Evolutionary conservation across 2,329 filamentous ascomycete genomes (phyloP), one percentile per base, ranked within the genome.

Genomic region (Zasmidium citrigriseum): DNA sequence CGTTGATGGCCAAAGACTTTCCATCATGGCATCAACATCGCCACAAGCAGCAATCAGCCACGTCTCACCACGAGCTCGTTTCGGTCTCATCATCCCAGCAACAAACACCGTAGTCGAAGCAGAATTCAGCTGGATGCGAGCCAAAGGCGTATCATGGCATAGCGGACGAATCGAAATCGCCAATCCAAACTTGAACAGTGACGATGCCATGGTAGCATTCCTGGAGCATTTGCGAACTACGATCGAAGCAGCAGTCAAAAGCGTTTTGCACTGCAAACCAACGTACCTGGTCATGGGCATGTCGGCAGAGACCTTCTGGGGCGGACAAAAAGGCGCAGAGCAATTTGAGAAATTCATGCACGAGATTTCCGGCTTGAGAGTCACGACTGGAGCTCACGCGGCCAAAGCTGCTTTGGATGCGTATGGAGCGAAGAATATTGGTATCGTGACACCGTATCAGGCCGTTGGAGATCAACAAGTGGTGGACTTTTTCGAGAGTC

Each of bases 71-170:
- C 27, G 56, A 50, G 56, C 56, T 29, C 56, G 56, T 10, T 58
- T 58, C n/a, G 56, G 56, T 22, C 46, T 58, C 23, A 58, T 58
- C 2, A 54, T 58, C 12, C 58, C 58, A 5, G 53, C 58, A n/a
- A 60, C 58, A 18, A 60, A 60, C 38, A 55, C 54, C 16, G 58
- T 55, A 5, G 58, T 60, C 18, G 58, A 60, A 54, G 58, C 54
- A 2, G 58, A 60, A 23, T 57, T 57, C 54, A 46, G 25, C 22
- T 45, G 47, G 44, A 55, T 60, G 58, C 53, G 46, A 7, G 54
- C 46, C 1, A 14, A 21, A 2, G 58, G 54, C 4, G 34, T 57
- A 10, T 54, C 58, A 29, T 60, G 47, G 44, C 54, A 56, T 45
- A 55, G 47, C 48, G 54, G 54, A 20, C 54, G 58, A n/a, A 60